Percentiles rank a stretch among this genome's conserved stretches.
Conservation (phyloP, 2,329 filamentous ascomycete genomes). For the Phialocephala sp. region DNA sequence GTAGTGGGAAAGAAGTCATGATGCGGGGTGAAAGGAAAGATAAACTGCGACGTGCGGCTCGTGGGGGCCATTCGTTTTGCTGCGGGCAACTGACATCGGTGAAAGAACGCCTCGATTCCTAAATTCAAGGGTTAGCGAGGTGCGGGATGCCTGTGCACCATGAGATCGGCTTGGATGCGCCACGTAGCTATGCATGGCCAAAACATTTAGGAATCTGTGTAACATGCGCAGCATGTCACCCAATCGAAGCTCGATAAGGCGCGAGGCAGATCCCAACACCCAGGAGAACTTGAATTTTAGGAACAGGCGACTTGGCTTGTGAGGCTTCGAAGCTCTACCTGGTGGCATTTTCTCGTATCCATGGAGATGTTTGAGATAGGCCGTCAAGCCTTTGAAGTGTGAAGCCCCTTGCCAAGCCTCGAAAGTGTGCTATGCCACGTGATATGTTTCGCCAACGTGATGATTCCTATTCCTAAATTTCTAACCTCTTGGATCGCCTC, state of each 20-base stretch:
- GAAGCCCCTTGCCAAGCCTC: too few species aligned
- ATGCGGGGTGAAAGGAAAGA: background rate
- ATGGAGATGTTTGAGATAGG: too few species aligned
- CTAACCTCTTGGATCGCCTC: background rate
- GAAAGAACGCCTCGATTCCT: background rate
- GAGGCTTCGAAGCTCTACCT: background rate
- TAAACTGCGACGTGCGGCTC: background rate
- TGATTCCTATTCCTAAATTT: conserved; percentile 2
- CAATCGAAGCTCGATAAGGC: background rate
- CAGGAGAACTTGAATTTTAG: background rate
- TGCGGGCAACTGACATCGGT: background rate
- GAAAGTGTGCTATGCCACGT: too few species aligned
- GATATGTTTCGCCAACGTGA: background rate
- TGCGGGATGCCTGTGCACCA: too few species aligned
- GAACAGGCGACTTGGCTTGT: background rate
- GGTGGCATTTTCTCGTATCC: background rate
- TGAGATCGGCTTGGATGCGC: background rate
- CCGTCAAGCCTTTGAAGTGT: background rate
- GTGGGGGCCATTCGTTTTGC: background rate
- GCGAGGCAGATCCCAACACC: background rate
- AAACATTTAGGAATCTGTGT: background rate
- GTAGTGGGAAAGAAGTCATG: background rate
- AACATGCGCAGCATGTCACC: background rate
- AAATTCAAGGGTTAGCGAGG: background rate
- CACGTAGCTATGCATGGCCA: background rate